These are phyloP conservation scores for Venturia pyrina DNA, from an alignment of 2,329 filamentous ascomycete species.

Conservation along the genomic window DNA sequence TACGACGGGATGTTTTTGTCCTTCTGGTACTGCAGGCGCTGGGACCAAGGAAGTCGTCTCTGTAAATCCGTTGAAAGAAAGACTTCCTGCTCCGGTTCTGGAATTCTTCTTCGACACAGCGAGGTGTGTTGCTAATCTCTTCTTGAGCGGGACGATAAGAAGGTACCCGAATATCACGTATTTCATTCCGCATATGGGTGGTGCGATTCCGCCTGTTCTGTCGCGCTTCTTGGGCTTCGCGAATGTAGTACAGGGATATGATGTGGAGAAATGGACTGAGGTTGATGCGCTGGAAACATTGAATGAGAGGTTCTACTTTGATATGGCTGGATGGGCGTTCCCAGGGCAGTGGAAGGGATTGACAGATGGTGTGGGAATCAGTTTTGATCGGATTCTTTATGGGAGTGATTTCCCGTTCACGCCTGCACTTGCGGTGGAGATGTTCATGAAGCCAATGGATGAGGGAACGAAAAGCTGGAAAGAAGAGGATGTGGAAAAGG, in stretches of 20 bases:
- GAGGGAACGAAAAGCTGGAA: conserved; percentile 19
- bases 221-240: conserved; percentile 34
- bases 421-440: conserved; percentile 25
- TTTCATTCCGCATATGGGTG: conserved; percentile 41
- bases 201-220: conserved; percentile 34
- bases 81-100: conserved; percentile 35
- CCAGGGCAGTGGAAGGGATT: conserved; percentile 40
- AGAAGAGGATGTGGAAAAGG: conserved; percentile 6
- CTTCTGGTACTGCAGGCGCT: conserved; percentile 12
- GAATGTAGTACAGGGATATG: conserved; percentile 20
- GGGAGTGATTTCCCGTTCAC: conserved; percentile 46
- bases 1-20: conserved; percentile 36
- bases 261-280: conserved; percentile 21
- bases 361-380: conserved; percentile 31
- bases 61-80: conserved; percentile 23
- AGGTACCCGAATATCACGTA: conserved; percentile 37
- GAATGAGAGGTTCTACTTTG: conserved; percentile 39
- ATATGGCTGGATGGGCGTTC: conserved; percentile 43
- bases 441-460: conserved; percentile 32
- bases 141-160: conserved; percentile 37
- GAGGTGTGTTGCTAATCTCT: conserved; percentile 38
- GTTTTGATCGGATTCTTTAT: conserved; percentile 35
- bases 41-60: conserved; percentile 15
- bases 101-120: conserved; percentile 47
- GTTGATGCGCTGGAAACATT: conserved; percentile 25